Evolutionary conservation across 2,329 filamentous ascomycete genomes (phyloP).

Genomic region (Blastomyces percursus): DNA sequence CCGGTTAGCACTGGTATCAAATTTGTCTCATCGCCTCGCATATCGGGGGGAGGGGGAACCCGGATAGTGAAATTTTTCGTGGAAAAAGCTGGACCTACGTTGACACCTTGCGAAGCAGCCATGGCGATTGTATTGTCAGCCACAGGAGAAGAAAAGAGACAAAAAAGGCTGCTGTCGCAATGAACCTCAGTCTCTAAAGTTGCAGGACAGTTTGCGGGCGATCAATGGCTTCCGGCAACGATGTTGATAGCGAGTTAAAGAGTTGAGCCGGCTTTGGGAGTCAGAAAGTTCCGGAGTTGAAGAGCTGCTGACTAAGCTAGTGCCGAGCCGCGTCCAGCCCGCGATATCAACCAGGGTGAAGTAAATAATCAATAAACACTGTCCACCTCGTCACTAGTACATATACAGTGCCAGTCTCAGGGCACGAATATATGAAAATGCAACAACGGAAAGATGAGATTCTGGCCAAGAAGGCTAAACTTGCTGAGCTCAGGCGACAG

Average conservation of each 20-base stretch:
- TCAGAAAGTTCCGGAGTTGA: not conserved
- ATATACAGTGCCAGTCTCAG: not conserved
- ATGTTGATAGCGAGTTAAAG: not conserved
- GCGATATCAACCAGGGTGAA: not conserved
- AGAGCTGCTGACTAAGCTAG: not conserved
- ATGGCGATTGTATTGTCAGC: slow-evolving; percentile 38
- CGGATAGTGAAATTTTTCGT: not conserved
- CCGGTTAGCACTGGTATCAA: not conserved
- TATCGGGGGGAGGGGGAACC: not conserved
- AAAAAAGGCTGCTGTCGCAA: slow-evolving; percentile 19
- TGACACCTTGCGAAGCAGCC: slow-evolving; percentile 56
- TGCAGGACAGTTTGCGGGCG: not conserved
- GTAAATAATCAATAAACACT: not conserved
- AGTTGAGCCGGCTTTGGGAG: not conserved
- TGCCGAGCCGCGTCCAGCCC: not conserved
- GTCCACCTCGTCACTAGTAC: not conserved
- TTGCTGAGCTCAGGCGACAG: slow-evolving; percentile 89
- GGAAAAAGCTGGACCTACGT: slow-evolving; percentile 38
- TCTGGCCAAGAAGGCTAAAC: slow-evolving; percentile 88
- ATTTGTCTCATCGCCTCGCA: not conserved
- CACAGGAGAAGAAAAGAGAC: slow-evolving; percentile 23
- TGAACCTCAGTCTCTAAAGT: slow-evolving; percentile 23
- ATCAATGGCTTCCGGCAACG: not conserved
- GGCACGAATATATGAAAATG: slow-evolving; percentile 18
- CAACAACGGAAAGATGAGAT: slow-evolving; percentile 89